A percentile compares a stretch with the other conserved stretches of the same genome.
Conservation (phyloP, 805 yeast genomes). For the Tetrapisispora iriomotensis region DNA sequence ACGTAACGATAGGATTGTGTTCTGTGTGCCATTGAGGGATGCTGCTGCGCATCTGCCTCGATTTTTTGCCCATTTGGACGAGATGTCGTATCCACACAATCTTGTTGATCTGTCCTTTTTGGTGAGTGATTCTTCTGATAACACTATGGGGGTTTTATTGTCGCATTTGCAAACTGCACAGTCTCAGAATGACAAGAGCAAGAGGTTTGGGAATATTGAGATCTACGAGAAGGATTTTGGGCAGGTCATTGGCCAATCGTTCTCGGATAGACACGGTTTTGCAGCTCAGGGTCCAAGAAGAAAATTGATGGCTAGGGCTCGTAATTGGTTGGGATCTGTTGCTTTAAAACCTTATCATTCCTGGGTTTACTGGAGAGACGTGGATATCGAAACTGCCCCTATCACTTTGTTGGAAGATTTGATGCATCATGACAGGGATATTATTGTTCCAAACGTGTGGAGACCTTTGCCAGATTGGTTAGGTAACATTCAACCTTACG, state of each 20-base stretch:
- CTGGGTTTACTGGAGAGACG: constrained; percentile 90
- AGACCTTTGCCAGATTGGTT: constrained; percentile 89
- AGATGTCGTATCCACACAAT: constrained; percentile 79
- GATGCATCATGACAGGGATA: constrained; percentile 62
- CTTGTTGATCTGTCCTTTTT: constrained; percentile 74
- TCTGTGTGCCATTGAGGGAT: constrained; percentile 85
- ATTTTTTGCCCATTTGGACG: constrained; percentile 74
- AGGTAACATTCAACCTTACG: constrained; percentile 80
- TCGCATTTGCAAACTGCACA: constrained; percentile 54
- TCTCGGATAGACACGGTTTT: constrained; percentile 73
- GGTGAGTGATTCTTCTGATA: constrained; percentile 84
- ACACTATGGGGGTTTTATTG: constrained; percentile 64
- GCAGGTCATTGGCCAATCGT: constrained; percentile 76
- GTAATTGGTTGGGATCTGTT: constrained; percentile 71
- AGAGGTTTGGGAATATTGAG: constrained; percentile 75
- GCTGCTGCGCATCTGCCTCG: constrained; percentile 84
- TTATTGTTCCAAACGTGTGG: constrained; percentile 87
- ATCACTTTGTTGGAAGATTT: constrained; percentile 64
- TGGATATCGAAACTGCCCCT: constrained; percentile 74
- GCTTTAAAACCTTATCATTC: constrained; percentile 77
- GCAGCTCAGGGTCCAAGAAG: constrained; percentile 79
- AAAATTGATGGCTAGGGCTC: constrained; percentile 76
- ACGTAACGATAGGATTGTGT: constrained; percentile 63
- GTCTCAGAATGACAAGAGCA: constrained; percentile 45
- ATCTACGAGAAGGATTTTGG: constrained; percentile 90